Evolutionary conservation across 2,329 filamentous ascomycete species (phyloP).

Genomic region (Verticillium tricorpus): DNA sequence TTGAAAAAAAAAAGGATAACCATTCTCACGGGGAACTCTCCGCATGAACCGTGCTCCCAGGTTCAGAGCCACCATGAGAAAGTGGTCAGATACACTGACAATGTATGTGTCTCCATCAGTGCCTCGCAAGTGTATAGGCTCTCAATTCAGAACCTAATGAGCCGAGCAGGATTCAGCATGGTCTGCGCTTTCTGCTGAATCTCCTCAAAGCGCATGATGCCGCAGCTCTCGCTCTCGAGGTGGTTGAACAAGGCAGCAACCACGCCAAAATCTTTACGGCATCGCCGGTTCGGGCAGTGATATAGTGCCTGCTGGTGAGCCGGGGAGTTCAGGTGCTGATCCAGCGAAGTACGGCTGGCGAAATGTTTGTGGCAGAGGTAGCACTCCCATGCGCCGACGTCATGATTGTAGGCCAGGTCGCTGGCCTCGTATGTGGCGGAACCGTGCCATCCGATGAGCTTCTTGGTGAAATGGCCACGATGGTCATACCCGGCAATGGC

Average conservation of each 20-base stretch:
- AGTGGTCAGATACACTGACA: no score
- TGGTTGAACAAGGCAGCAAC: conserved; percentile 36
- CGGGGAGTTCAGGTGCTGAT: conserved; percentile 50
- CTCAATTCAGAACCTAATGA: not conserved
- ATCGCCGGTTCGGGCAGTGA: conserved; percentile 31
- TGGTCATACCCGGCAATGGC: conserved; percentile 42
- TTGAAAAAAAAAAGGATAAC: no score
- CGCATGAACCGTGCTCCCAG: no score
- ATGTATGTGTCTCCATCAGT: no score
- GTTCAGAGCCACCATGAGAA: no score
- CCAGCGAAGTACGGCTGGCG: conserved; percentile 26
- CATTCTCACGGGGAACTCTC: no score
- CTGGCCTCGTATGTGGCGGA: conserved; percentile 32
- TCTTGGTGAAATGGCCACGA: conserved; percentile 43
- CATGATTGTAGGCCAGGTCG: conserved; percentile 37
- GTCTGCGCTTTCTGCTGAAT: conserved; percentile 22
- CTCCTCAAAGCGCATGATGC: conserved; percentile 28
- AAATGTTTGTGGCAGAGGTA: conserved; percentile 49
- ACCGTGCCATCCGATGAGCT: conserved; percentile 40
- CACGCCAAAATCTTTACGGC: conserved; percentile 30
- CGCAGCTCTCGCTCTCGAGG: conserved; percentile 38
- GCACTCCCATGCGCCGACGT: conserved; percentile 38
- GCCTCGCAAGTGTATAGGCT: not conserved
- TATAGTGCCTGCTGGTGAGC: conserved; percentile 34
- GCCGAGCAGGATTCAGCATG: not conserved